Evolutionary conservation across 1,139 yeast species (phyloP).

Genomic region (Debaryomycetaceae sp.): DNA sequence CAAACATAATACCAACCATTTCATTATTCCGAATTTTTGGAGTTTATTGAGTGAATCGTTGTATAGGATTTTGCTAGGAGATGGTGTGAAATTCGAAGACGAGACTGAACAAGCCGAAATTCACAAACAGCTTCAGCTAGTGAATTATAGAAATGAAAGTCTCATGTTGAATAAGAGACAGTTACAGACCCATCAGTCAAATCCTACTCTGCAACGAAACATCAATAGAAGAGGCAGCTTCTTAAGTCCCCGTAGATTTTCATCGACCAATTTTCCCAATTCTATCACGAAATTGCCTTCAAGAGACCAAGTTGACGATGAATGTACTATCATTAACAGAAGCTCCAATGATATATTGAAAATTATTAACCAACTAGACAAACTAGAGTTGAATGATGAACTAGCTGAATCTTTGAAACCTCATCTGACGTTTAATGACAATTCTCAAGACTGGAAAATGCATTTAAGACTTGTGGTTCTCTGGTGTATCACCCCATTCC

Average conservation of each 20-base stretch:
- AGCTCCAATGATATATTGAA: constrained; percentile 30
- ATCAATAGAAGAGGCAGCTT: neutral
- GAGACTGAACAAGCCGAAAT: constrained; percentile 30
- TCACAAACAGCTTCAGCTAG: constrained; percentile 52
- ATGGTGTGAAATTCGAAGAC: constrained; percentile 26
- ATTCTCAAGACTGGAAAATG: constrained; percentile 30
- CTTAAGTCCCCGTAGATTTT: neutral
- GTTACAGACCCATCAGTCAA: constrained; percentile 1
- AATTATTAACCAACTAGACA: constrained; percentile 33
- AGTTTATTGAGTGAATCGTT: constrained; percentile 47
- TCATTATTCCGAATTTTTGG: constrained; percentile 81
- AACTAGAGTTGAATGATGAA: constrained; percentile 26
- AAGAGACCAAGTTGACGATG: constrained; percentile 2
- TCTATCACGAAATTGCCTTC: neutral
- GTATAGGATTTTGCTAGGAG: constrained; percentile 35
- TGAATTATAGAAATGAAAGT: constrained; percentile 72
- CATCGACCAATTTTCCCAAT: neutral
- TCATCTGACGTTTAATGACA: constrained; percentile 3
- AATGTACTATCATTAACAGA: constrained; percentile 21
- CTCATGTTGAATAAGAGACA: constrained; percentile 48
- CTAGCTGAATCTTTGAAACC: constrained; percentile 31
- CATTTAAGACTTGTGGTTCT: constrained; percentile 36
- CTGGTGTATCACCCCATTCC: constrained; percentile 48
- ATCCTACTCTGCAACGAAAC: neutral
- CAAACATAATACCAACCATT: constrained; percentile 59